These are phyloP conservation scores for Microsporum audouinii DNA, from an alignment of 2,329 filamentous ascomycete genomes.

Conservation along the genomic window DNA sequence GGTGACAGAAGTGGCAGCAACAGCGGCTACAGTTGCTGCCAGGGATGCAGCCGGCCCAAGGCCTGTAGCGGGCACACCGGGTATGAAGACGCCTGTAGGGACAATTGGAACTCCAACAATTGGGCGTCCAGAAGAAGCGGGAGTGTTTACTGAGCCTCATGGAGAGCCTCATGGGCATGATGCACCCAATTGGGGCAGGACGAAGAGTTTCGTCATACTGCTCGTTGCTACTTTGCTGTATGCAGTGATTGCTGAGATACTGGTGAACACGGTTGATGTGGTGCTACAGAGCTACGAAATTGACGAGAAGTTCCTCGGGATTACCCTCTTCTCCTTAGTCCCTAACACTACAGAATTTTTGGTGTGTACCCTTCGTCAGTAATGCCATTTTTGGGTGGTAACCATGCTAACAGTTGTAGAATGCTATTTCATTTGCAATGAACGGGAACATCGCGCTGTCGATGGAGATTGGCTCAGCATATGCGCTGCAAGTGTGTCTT, in stretches of 20 bases:
- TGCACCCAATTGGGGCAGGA: constrained; percentile 94
- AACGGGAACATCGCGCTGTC: constrained; percentile 97
- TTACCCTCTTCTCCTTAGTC: constrained; percentile 90
- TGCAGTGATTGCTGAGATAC: constrained; percentile 91
- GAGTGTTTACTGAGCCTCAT: constrained; percentile 25
- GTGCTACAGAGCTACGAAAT: constrained; percentile 82
- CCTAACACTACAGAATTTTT: constrained; percentile 97
- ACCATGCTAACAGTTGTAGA: constrained; percentile 40
- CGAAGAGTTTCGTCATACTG: constrained; percentile 80
- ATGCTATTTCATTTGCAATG: constrained; percentile 98
- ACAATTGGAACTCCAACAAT: constrained; percentile 23
- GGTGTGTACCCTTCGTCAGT: constrained; percentile 42
- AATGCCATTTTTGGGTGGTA: background rate
- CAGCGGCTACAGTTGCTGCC: constrained; percentile 75
- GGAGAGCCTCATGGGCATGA: constrained; percentile 59
- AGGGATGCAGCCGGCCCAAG: constrained; percentile 55
- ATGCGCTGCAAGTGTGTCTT: constrained; percentile 89
- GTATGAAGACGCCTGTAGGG: constrained; percentile 29
- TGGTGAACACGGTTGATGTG: constrained; percentile 95
- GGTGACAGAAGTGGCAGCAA: constrained; percentile 87
- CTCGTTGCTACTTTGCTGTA: constrained; percentile 83
- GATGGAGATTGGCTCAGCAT: constrained; percentile 98
- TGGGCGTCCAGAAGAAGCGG: constrained; percentile 35
- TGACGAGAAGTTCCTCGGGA: constrained; percentile 93
- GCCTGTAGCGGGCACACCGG: constrained; percentile 30